phyloP scores from a whole-genome alignment of 208 protist species.

The Leishmania braziliensis region DNA sequence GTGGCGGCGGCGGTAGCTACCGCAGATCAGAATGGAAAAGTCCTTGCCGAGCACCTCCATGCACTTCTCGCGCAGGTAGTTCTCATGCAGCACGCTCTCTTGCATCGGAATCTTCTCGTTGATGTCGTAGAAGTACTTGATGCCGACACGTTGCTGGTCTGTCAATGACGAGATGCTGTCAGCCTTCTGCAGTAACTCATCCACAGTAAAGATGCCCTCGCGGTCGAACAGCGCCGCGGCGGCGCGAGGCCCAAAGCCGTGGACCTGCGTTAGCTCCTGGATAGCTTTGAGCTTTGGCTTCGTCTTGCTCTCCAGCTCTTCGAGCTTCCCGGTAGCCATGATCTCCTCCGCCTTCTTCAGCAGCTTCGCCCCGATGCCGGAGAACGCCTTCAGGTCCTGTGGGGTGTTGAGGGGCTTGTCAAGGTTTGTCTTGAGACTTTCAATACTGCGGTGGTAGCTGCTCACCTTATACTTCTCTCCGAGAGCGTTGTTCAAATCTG shows the following conservation, averaged over 20 bases:
- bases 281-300: slow-evolving; percentile 91
- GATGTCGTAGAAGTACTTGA: slow-evolving; percentile 92
- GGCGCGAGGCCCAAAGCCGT: slow-evolving; percentile 86
- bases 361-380: slow-evolving; percentile 82
- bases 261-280: slow-evolving; percentile 86
- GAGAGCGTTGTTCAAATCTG: slow-evolving; percentile 86
- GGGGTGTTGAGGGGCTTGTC: slow-evolving; percentile 77
- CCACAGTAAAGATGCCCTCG: slow-evolving; percentile 89
- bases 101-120: slow-evolving; percentile 93
- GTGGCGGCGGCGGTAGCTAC: slow-evolving; percentile 86
- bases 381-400: slow-evolving; percentile 68
- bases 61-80: slow-evolving; percentile 71
- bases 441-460: slow-evolving; percentile 81
- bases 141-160: slow-evolving; percentile 83
- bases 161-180: slow-evolving; percentile 75
- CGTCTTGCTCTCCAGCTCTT: slow-evolving; percentile 90
- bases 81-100: slow-evolving; percentile 87
- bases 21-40: slow-evolving; percentile 84
- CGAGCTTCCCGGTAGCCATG: slow-evolving; percentile 85
- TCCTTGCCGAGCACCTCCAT: slow-evolving; percentile 63
- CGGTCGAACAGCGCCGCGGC: slow-evolving; percentile 86
- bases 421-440: slow-evolving; percentile 86
- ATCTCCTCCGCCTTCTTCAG: slow-evolving; percentile 92
- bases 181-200: slow-evolving; percentile 85
- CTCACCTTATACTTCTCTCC: slow-evolving; percentile 90